phyloP scores from a whole-genome alignment of 2,329 filamentous ascomycete genomes.

The Fusarium miscanthi region DNA sequence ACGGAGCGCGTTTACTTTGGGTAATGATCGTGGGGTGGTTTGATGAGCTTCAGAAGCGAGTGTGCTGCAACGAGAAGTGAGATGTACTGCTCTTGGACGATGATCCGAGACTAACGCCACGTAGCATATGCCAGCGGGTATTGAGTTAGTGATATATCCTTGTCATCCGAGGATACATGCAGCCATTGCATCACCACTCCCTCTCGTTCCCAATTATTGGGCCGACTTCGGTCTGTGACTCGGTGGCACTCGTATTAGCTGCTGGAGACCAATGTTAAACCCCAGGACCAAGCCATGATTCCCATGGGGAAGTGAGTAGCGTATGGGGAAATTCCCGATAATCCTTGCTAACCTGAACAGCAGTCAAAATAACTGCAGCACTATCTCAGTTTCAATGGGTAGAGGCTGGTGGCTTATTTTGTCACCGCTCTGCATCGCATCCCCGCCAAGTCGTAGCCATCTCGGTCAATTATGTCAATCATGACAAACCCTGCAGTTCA shows the following conservation, averaged over 20 bases:
- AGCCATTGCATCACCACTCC: conserved; percentile 5
- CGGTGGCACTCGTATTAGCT: conserved; percentile 29
- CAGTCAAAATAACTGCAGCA: background rate
- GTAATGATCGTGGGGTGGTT: conserved; percentile 15
- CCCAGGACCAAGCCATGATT: conserved; percentile 22
- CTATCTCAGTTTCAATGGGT: accelerated
- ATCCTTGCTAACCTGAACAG: background rate
- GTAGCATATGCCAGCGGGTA: accelerated
- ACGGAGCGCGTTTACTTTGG: background rate
- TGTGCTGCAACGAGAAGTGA: background rate
- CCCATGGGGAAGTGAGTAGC: conserved; percentile 25
- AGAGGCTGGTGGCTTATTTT: background rate
- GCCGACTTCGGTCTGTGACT: conserved; percentile 25
- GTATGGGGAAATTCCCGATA: conserved; percentile 19
- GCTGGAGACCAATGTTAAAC: conserved; percentile 1
- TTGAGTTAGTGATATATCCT: background rate
- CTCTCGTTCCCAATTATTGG: background rate
- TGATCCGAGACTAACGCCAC: background rate
- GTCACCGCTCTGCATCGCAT: background rate
- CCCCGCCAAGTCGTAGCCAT: conserved; percentile 9
- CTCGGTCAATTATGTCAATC: conserved; percentile 29
- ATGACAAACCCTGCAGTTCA: background rate
- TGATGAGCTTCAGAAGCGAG: background rate
- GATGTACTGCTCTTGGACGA: accelerated
- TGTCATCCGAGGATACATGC: background rate